Conservation (phyloP, 495 filamentous ascomycete species). For the Hypoxylon fuscum region DNA sequence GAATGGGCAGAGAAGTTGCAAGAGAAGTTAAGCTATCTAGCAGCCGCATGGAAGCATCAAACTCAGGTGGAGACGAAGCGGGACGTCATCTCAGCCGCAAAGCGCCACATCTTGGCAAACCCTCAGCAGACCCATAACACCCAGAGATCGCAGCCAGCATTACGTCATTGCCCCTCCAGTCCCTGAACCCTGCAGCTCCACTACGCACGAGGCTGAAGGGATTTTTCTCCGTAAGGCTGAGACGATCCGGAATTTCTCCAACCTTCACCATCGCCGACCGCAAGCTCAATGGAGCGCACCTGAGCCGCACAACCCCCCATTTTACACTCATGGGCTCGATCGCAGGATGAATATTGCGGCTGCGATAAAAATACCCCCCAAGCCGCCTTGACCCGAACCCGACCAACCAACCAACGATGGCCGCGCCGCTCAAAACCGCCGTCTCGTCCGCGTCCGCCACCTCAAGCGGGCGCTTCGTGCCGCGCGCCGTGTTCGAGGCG, state of each 20-base stretch:
- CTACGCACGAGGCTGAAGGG: constrained; percentile 24
- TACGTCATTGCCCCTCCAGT: constrained; percentile 33
- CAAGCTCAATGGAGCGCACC: constrained; percentile 14
- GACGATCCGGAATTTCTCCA: constrained; percentile 4
- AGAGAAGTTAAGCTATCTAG: too few relatives aligned
- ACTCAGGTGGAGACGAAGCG: too few relatives aligned
- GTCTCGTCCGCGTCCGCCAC: constrained; percentile 4
- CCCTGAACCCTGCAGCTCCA: constrained; percentile 13
- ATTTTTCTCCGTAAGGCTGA: constrained; percentile 18
- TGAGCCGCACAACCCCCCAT: background rate
- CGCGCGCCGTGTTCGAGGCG: constrained; percentile 73
- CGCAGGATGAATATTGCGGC: constrained; percentile 12
- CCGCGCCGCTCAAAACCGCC: constrained; percentile 30
- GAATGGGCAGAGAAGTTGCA: too few relatives aligned
- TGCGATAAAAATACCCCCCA: background rate
- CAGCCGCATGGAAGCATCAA: too few relatives aligned
- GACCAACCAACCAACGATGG: constrained; percentile 13
- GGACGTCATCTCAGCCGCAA: too few relatives aligned
- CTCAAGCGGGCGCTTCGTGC: constrained; percentile 67
- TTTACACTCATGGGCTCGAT: background rate
- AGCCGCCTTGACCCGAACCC: constrained; percentile 4
- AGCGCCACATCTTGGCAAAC: constrained; percentile 24
- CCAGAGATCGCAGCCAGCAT: background rate
- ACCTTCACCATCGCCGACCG: background rate
- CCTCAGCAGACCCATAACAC: constrained; percentile 5